A percentile compares a stretch with the other conserved stretches of the same genome.
These are phyloP conservation scores for Tricholoma terreum DNA, from an alignment of 768 basidiomycete genomes.

Conservation along the genomic window DNA sequence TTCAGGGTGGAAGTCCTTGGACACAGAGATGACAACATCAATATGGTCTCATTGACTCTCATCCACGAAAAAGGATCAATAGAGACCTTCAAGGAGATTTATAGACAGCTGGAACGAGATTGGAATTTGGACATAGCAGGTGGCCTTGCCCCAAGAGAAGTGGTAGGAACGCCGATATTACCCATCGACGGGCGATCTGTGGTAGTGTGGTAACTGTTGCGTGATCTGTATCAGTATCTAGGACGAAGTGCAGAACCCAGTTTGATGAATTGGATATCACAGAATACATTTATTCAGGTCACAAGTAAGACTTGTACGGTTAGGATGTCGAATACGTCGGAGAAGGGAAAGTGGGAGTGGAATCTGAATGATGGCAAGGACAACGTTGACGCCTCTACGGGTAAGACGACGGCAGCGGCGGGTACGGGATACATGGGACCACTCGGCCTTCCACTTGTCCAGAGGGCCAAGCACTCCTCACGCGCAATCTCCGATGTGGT, in stretches of 20 bases:
- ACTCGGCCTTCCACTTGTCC: too few species aligned
- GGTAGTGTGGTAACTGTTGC: neutral
- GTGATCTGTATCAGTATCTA: neutral
- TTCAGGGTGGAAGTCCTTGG: slow-evolving; percentile 70
- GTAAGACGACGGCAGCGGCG: too few species aligned
- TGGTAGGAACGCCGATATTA: neutral
- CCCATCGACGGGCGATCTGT: neutral
- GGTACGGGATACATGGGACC: too few species aligned
- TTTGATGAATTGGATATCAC: neutral
- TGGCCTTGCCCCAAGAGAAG: neutral
- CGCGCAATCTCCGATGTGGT: too few species aligned
- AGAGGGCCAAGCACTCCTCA: too few species aligned
- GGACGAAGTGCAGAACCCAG: neutral
- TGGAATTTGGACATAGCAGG: slow-evolving; percentile 59
- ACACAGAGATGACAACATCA: slow-evolving; percentile 41
- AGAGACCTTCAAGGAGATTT: slow-evolving; percentile 76
- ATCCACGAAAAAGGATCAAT: slow-evolving; percentile 86
- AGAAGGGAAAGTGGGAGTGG: too few species aligned
- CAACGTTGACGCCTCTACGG: too few species aligned
- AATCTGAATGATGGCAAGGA: too few species aligned
- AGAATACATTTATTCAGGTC: too few species aligned
- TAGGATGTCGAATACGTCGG: too few species aligned
- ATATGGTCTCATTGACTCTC: slow-evolving; percentile 56
- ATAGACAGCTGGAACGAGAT: slow-evolving; percentile 56
- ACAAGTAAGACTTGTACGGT: too few species aligned